Evolutionary conservation across 805 yeast species (phyloP), one percentile per base, ranked within the genome.

Genomic region (Ogataea kodamae): DNA sequence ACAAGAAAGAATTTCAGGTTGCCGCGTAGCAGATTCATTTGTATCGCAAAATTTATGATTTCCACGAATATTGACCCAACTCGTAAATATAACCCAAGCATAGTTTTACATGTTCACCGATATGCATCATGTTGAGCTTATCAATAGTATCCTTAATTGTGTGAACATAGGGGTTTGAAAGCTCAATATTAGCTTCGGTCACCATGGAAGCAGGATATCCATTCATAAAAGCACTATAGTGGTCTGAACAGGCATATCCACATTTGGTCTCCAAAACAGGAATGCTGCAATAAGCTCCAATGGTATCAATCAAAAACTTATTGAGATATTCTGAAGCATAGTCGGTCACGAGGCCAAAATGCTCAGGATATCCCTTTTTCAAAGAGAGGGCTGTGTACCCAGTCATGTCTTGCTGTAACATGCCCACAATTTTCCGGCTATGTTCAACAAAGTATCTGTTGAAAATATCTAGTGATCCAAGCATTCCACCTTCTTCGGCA

Each of bases 361-460:
- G 78, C 27, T 76, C 88, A 56, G 66, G 78, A 48, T 55, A 63
- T 37, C 70, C 81, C 18, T 44, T 61, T 43, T 68, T 74, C 23
- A 61, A 52, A 20, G 79, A 64, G 24, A 70, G 72, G 22, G 68
- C 66, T 2, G 81, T 73, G 54, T 69, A 85, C 0, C 96, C 96
- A 2, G 95, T 84, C 95, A 89, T 89, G 57, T 90, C 98, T 55
- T 87, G 95, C 60, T 90, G 96, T 25, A 90, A 65, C 95, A 90
- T 82, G 5, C 90, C 88, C 19, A 79, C 72, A 15, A 90, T 87
- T 9, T 70, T 64, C 28, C 61, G 62, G 18, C 65, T 62, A n/a
- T 64, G 49, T 11, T 54, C 47, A 50, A 26, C 22, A 8, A 35
- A 36, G 52, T 82, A 81, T 23, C 62, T 57, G 9, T 72, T 61